Evolutionary conservation across 2,329 filamentous ascomycete genomes (phyloP).

Genomic region (Exophiala oligosperma): DNA sequence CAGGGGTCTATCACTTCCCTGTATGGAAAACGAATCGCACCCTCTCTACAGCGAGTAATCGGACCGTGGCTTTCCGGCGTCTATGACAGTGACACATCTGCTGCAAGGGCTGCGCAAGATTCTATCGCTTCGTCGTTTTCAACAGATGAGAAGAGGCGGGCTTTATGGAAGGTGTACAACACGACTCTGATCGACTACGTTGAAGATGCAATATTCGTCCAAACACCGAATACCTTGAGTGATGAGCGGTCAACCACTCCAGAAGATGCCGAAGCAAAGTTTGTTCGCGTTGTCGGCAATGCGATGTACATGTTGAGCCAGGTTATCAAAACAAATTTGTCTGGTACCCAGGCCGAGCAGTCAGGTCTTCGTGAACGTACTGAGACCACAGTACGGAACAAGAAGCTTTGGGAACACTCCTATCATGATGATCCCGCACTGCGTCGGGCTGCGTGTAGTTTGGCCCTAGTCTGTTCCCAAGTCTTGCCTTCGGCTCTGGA

Average conservation of each 20-base stretch:
- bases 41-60: constrained; percentile 72
- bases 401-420: constrained; percentile 60
- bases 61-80: constrained; percentile 89
- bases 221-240: constrained; percentile 79
- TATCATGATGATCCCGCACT: constrained; percentile 58
- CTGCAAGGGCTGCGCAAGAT: constrained; percentile 73
- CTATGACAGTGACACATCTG: constrained; percentile 79
- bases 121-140: constrained; percentile 74
- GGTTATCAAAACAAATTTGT: constrained; percentile 41
- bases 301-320: constrained; percentile 57
- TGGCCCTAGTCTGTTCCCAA: constrained; percentile 53
- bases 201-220: constrained; percentile 70
- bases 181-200: constrained; percentile 79
- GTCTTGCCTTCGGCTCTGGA: constrained; percentile 51
- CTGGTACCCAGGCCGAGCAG: constrained; percentile 33
- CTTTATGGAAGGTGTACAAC: constrained; percentile 82
- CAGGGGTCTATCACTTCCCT: constrained; percentile 63
- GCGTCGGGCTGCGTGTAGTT: constrained; percentile 57
- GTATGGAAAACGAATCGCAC: constrained; percentile 79
- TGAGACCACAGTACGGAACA: constrained; percentile 60
- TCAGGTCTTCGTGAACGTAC: constrained; percentile 5
- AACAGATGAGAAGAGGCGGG: constrained; percentile 73
- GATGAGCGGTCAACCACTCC: constrained; percentile 81
- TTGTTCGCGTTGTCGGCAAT: constrained; percentile 72
- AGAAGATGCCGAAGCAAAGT: constrained; percentile 85